A percentile compares a stretch with the other conserved stretches of the same genome.
phyloP scores from a whole-genome alignment of 139 green algal species.

The Coelastrella sp. region DNA sequence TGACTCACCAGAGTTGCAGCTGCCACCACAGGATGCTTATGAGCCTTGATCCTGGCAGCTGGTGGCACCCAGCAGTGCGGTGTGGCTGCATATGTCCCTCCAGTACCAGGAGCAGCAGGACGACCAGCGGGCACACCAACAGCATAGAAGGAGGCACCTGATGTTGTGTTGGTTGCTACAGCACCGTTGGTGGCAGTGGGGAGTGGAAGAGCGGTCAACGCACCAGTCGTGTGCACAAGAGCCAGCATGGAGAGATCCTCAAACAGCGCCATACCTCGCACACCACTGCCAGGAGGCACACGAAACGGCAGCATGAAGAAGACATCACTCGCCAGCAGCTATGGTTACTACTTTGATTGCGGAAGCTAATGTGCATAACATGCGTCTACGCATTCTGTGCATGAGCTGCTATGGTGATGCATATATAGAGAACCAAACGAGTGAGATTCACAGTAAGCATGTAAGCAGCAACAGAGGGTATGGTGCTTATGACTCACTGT shows the following conservation, averaged over 20 bases:
- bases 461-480: too few relatives aligned
- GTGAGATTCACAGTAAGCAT: not conserved
- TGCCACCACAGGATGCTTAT: conserved; percentile 11
- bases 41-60: conserved; percentile 21
- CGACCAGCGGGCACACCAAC: conserved; percentile 17
- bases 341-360: not conserved
- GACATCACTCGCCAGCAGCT: not conserved
- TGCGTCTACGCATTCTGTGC: not conserved
- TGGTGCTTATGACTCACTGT: too few relatives aligned
- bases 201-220: not conserved
- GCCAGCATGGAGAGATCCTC: conserved; percentile 11
- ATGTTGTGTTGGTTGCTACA: not conserved
- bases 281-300: conserved; percentile 7
- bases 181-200: not conserved
- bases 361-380: not conserved
- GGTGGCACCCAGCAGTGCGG: conserved; percentile 4
- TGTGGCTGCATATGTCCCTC: not conserved
- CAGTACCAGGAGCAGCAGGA: not conserved
- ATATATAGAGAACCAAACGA: not conserved
- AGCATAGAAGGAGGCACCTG: not conserved
- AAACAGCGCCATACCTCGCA: conserved; percentile 30
- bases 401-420: not conserved
- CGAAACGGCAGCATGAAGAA: not conserved
- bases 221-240: not conserved
- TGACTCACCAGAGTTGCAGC: conserved; percentile 3